Base-by-base conservation (phyloP, 768 basidiomycete genomes). In the Termitomyces sp. region DNA sequence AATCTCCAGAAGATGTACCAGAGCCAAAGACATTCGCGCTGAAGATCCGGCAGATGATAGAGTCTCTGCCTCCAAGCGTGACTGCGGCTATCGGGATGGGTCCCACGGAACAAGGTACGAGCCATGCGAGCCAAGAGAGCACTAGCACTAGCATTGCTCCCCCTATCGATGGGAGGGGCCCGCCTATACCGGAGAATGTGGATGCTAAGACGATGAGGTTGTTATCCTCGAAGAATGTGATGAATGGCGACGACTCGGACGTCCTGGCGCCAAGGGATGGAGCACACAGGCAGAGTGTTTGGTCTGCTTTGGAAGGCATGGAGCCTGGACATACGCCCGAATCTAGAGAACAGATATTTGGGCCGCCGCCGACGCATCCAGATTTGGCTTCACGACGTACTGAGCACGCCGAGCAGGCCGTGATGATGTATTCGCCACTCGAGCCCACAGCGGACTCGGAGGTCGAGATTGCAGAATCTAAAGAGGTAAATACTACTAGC, bases 391-490 rank as follows among this genome's bases (percentile, higher is more conserved):
- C 29, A 21, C n/a, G 19, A 17, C 45, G 4, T 19, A 60, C 71
- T 40, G 76, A 78, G 59, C 72, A 75, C 35, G 71, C 77, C 32
- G 82, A 82, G 46, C 82, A 80, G 16, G 78, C 81, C 16, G 67
- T 92, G 48, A 92, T 92, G 91, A 75, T 92, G 73, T 91, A 87
- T 63, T 79, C 80, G 0, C 90, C 90, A 0, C 70, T 92, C 52
- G 73, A 85, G 49, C 89, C 88, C 1, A 76, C 78, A 35, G 75
- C 74, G 8, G 79, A 82, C 48, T 87, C 88, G 3, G 73, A 84
- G 61, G 79, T 90, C 25, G 85, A 87, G 65, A 73, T 92, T 17
- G 91, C 90, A 16, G 76, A 80, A 31, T 85, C 84, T 16, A 47
- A 8, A 31, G 82, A 87, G 62, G 61, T 71, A 2, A 73, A 73